Evolutionary conservation across 371 early-diverging fungal species (phyloP).

Genomic region (Mucor piriformis): DNA sequence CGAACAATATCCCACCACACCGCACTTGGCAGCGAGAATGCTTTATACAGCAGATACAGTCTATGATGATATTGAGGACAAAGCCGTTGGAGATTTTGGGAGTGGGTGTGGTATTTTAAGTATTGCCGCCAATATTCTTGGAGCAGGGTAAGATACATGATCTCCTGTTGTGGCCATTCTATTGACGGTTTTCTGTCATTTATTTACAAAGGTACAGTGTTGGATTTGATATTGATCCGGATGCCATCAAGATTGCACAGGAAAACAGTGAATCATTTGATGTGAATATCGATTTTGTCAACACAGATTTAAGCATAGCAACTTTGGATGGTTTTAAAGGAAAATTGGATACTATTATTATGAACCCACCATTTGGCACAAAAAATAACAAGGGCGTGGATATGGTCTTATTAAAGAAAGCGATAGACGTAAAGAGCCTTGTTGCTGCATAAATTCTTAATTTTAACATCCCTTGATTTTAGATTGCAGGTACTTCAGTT

Average conservation of each 20-base stretch:
- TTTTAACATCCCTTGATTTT: slow-evolving; percentile 2
- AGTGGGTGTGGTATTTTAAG: slow-evolving; percentile 83
- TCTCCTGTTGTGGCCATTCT: background rate
- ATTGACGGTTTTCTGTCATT: background rate
- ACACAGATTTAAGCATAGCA: slow-evolving; percentile 47
- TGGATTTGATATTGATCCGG: slow-evolving; percentile 82
- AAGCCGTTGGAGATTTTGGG: slow-evolving; percentile 80
- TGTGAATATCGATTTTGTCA: slow-evolving; percentile 63
- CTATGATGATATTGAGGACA: slow-evolving; percentile 78
- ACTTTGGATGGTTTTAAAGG: slow-evolving; percentile 47
- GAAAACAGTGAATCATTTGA: slow-evolving; percentile 74
- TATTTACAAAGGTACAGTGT: slow-evolving; percentile 56
- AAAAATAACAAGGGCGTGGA: slow-evolving; percentile 78
- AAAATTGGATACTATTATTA: slow-evolving; percentile 76
- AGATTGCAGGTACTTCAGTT: slow-evolving; percentile 61
- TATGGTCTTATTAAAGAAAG: slow-evolving; percentile 76
- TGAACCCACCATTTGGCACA: slow-evolving; percentile 90
- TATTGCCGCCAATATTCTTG: slow-evolving; percentile 64
- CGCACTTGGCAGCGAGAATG: slow-evolving; percentile 84
- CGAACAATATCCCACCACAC: slow-evolving; percentile 87
- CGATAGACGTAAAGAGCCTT: slow-evolving; percentile 56
- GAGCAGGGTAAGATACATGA: slow-evolving; percentile 46
- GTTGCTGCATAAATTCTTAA: background rate
- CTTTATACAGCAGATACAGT: slow-evolving; percentile 80
- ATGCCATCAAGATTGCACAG: slow-evolving; percentile 76